Evolutionary conservation across 768 basidiomycete genomes (phyloP), one percentile per base, ranked within the genome.

Genomic region (Macrolepiota fuliginosa): DNA sequence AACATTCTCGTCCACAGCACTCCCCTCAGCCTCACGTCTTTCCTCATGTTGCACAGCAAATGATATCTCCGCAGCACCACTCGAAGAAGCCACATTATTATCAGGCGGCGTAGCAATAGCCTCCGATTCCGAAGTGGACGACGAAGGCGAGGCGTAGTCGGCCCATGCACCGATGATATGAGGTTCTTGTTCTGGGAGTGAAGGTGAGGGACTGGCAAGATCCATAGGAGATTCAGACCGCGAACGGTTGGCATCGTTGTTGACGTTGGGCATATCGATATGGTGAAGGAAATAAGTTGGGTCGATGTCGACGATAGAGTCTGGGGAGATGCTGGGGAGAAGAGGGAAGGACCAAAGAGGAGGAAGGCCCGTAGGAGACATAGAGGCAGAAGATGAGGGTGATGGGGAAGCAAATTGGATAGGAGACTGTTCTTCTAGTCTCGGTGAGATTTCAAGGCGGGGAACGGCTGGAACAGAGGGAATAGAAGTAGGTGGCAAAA

Each of bases 181-280:
- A 24, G 77, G 79, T 22, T 82, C 81, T 5, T 64, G 47, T 13
- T 50, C 60, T 29, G 15, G 67, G 61, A 68, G 65, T 11, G 71
- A 65, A 15, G 76, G 72, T 0, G 77, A 73, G 2, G 80, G 78
- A 24, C 77, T 80, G 12, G 74, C 74, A 3, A 83, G 70, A 19
- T 81, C 80, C 76, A 84, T 82, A 0, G 82, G 80, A 5, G 83
- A 81, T 47, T 73, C 73, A 25, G 81, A 80, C 42, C 76, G 74
- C 1, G 77, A 78, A 35, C 63, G 63, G 39, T 68, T 51, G 35
- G 58, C 64, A 25, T 66, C 56, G 12, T 67, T 15, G 17, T 19
- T 39, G 37, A 11, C 13, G 4, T 22, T 37, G 53, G 53, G 3
- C 6, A 24, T 29, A 32, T 25, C 19, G 60, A 54, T 36, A 15